Base-by-base conservation (phyloP, 352 stramenopile species). In the Phytophthora sp. region DNA sequence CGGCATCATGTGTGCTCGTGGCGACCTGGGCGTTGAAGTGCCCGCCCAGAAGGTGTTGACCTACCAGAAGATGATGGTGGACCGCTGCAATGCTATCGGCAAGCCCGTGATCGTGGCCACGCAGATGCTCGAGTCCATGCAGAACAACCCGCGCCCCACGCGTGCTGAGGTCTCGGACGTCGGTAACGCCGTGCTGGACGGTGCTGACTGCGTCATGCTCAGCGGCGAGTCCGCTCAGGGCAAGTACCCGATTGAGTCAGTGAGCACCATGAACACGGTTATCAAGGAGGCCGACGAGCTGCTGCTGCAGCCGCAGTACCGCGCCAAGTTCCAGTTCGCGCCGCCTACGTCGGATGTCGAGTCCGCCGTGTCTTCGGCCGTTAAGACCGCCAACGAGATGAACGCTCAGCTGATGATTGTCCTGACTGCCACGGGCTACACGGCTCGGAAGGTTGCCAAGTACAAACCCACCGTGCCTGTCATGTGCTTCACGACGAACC, bases 1-100 rank as follows among this genome's bases (percentile, higher is more conserved):
- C 79, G 95, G 94, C 20, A 97, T 99, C 69, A 99, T 98, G 95
- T 92, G 97, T 21, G 92, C 92, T 4, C 84, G 95, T 62, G 92
- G 94, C 17, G 94, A 99, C 69, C 59, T 98, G 1, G 88, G 88
- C n/a, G 87, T 96, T 38, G 88, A 96, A 77, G 86, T 96, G 59
- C 88, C 88, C 1, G 67, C 88, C 9, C 83, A 95, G 49, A 93
- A 95, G 66, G 88, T 96, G 50, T 72, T 95, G 15, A 94, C 87
- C 34, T 94, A 93, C 79, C 88, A 96, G 68, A 96, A 96, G 74
- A 71, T 83, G 69, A 96, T 96, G 87, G 87, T 96, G 1, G 74
- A 89, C 54, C 72, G 73, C 60, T 95, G 87, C 53, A 96, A 96
- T 45, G 74, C 79, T n/a, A 71, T 92, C 20, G 88, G 88, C 30